phyloP scores from a whole-genome alignment of 441 rosid genomes.

The Raphanus hybrid region DNA sequence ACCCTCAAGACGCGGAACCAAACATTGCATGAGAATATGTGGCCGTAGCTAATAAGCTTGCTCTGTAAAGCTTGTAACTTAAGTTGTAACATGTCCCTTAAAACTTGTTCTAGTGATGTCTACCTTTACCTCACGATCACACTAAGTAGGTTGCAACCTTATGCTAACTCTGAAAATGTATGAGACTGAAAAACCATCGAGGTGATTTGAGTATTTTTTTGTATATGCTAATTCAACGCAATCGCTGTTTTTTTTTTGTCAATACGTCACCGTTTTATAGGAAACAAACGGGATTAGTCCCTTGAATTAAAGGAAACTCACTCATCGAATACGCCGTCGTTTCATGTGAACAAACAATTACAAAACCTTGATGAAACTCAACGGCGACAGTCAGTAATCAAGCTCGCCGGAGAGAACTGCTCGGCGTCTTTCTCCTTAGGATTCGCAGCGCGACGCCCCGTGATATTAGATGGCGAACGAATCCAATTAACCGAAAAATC shows the following conservation, averaged over 20 bases:
- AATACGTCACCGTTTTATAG: background rate
- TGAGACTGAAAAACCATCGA: no score
- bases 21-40: slow-evolving; percentile 18
- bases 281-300: background rate
- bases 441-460: background rate
- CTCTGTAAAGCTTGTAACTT: slow-evolving; percentile 25
- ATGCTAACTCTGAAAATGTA: background rate
- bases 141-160: background rate
- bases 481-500: background rate
- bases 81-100: slow-evolving; percentile 6
- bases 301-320: background rate
- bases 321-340: background rate
- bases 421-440: background rate
- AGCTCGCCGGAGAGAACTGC: background rate
- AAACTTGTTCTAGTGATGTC: slow-evolving; percentile 8
- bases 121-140: background rate
- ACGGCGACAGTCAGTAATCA: background rate
- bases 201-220: no score
- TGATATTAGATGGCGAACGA: background rate
- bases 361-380: background rate
- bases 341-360: background rate
- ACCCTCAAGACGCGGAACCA: slow-evolving; percentile 56
- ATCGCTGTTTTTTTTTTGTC: background rate
- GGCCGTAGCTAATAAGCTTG: slow-evolving; percentile 12
- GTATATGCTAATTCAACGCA: no score